A percentile compares a stretch with the other conserved stretches of the same genome.
These are phyloP conservation scores for Pleoardoris graminearum DNA, from an alignment of 2,329 filamentous ascomycete species.

Conservation along the genomic window DNA sequence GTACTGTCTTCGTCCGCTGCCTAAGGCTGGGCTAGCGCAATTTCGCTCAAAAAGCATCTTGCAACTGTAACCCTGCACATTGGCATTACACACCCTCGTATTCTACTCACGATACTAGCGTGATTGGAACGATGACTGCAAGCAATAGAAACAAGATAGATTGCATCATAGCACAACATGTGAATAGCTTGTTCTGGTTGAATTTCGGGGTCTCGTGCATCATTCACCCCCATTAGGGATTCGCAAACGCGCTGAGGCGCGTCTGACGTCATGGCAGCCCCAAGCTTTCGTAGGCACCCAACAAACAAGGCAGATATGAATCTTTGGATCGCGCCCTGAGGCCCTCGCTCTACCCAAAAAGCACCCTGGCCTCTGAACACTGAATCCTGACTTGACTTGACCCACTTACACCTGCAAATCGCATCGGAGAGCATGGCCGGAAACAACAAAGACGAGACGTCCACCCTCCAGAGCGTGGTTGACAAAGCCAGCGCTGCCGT, in stretches of 20 bases:
- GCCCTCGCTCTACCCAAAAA: not conserved
- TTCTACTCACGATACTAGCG: too few relatives aligned
- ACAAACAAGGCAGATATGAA: conserved; percentile 13
- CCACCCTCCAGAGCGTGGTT: conserved; percentile 71
- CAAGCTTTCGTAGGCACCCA: not conserved
- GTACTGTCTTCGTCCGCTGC: not conserved
- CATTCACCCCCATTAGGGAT: not conserved
- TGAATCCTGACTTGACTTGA: not conserved
- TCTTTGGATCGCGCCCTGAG: not conserved
- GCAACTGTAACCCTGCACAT: too few relatives aligned
- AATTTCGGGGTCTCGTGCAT: conserved; percentile 7
- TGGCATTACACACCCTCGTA: too few relatives aligned
- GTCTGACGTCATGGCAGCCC: conserved; percentile 9
- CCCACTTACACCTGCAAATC: conserved; percentile 1
- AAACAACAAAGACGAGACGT: conserved; percentile 60
- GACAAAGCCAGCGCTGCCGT: conserved; percentile 71
- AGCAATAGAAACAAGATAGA: too few relatives aligned
- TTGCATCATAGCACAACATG: conserved; percentile 15
- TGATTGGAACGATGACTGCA: too few relatives aligned
- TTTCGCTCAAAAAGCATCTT: not conserved
- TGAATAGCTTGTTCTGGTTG: not conserved
- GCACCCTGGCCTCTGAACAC: not conserved
- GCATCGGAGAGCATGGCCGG: conserved; percentile 52
- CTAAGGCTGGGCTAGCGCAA: not conserved
- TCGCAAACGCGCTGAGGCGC: not conserved